Percentiles rank a stretch among this genome's conserved stretches.
Conservation (phyloP, 2,329 filamentous ascomycete genomes). For the Aureobasidium melanogenum region DNA sequence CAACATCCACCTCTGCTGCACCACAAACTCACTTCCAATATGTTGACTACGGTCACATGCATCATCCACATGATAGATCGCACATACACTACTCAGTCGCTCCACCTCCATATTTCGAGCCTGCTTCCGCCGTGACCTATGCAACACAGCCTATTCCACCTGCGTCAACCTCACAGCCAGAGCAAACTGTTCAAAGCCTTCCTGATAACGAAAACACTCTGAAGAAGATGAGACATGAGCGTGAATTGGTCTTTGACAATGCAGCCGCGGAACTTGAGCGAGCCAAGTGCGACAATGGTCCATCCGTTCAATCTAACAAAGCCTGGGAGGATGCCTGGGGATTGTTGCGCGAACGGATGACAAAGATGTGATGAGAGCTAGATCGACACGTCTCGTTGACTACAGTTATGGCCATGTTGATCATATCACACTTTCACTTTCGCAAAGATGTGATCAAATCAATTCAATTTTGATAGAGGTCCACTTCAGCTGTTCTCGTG, state of each 20-base stretch:
- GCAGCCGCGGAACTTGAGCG: not conserved
- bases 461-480: too few relatives aligned
- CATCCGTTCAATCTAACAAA: not conserved
- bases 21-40: not conserved
- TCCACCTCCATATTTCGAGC: not conserved
- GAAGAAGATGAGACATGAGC: not conserved
- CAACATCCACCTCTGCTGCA: not conserved
- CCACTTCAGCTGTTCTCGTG: not conserved
- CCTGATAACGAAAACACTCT: not conserved
- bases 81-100: not conserved
- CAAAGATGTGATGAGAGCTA: not conserved
- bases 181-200: not conserved
- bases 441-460: too few relatives aligned
- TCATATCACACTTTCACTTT: not conserved
- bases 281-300: not conserved
- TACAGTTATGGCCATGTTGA: not conserved
- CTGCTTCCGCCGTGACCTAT: not conserved
- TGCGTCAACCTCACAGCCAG: not conserved
- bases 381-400: too few relatives aligned
- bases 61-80: not conserved
- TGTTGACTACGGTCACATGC: not conserved
- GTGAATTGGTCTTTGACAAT: not conserved
- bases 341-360: not conserved
- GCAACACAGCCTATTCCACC: not conserved
- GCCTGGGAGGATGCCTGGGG: constrained; percentile 1